phyloP scores from a whole-genome alignment of 2,329 filamentous ascomycete species.

The Thermochaetoides dissita region DNA sequence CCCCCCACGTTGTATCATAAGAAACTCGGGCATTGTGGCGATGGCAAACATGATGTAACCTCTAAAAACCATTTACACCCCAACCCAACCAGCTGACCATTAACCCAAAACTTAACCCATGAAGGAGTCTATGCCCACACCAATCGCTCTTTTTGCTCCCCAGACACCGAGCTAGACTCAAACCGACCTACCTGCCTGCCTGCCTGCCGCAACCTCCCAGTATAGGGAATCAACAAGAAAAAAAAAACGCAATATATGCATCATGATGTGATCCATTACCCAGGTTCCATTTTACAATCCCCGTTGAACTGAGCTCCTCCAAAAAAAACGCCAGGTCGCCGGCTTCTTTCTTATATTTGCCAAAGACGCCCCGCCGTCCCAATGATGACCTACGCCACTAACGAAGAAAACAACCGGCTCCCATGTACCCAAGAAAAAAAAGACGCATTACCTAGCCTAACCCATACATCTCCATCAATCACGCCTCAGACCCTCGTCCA shows the following conservation, averaged over 20 bases:
- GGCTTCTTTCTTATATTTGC: not conserved
- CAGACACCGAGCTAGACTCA: not conserved
- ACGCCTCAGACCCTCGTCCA: not conserved
- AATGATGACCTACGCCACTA: not conserved
- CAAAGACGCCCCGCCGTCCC: no score
- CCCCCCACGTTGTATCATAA: no score
- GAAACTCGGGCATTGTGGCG: no score
- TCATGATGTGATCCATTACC: not conserved
- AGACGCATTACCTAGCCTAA: not conserved
- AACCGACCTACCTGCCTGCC: not conserved
- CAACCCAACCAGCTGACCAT: no score
- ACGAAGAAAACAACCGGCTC: not conserved
- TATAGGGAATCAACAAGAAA: not conserved
- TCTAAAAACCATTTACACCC: no score
- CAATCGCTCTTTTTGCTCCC: not conserved
- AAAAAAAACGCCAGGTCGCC: not conserved
- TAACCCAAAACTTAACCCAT: no score
- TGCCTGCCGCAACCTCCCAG: not conserved
- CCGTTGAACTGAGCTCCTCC: not conserved
- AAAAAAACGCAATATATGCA: not conserved
- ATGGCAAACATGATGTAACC: no score
- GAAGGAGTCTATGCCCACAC: no score
- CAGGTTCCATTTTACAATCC: not conserved
- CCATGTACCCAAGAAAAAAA: not conserved
- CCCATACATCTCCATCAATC: not conserved